Base-by-base conservation (phyloP, 2,329 filamentous ascomycete species). In the Alternaria solani region DNA sequence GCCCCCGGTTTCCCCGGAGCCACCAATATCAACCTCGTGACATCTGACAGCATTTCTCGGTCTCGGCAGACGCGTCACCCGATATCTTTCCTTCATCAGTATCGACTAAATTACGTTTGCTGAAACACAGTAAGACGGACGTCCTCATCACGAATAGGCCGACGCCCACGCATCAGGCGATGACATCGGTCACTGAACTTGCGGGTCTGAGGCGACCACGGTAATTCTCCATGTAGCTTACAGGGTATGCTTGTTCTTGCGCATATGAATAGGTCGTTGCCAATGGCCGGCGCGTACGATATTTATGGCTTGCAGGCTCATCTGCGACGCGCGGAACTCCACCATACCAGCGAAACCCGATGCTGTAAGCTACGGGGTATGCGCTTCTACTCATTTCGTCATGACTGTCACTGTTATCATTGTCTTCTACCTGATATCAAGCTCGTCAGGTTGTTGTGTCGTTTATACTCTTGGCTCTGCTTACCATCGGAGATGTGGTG, bases 321-420 rank as follows among this genome's bases (percentile, higher is more conserved):
- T 52, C 32, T 62, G 62, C 28, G 53, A 52, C 11, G 30, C 54
- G 14, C 43, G 53, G 5, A 41, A 52, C 36, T 39, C 55, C 14
- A 51, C 62, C 18, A 34, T 47, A n/a, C 20, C 54, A 23, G 57
- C 63, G 7, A 65, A 53, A 0, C 47, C 62, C 25, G 64, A 65
- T n/a, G 64, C 65, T 25, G 58, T 62, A 42, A 62, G 66, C 7
- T 57, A 59, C 54, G 64, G 66, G 16, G 64, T 65, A 57, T 44
- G 63, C 41, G 38, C 18, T 9, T 6, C 36, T 30, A 20, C n/a
- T 7, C 38, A 36, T 34, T 25, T 20, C 9, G 20, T 12, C 9
- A 41, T 5, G 34, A 5, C 7, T 28, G 18, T 8, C 34, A 9
- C 20, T 34, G 12, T 11, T 25, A 14, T 42, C 1, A 14, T 6